Evolutionary conservation across 345 rosid species (phyloP).

Genomic region (Conringia planisiliqua): DNA sequence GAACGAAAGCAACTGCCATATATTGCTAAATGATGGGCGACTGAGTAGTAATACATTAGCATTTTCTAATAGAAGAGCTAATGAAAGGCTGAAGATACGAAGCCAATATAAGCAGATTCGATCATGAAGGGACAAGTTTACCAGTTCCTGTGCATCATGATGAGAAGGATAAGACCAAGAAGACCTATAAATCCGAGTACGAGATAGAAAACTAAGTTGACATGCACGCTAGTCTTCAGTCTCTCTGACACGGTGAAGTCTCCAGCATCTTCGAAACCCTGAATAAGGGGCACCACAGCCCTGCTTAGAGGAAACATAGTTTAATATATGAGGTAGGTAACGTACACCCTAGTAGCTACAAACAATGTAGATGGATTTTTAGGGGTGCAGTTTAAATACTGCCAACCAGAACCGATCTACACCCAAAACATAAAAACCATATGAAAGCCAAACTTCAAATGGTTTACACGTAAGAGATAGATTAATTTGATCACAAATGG

Average conservation of each 20-base stretch:
- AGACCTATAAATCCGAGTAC: slow-evolving; percentile 86
- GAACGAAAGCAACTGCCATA: neutral
- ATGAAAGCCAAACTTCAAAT: neutral
- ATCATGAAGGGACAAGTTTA: slow-evolving; percentile 19
- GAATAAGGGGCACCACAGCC: slow-evolving; percentile 99
- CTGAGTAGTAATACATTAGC: neutral
- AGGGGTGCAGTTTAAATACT: neutral
- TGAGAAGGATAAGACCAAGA: slow-evolving; percentile 86
- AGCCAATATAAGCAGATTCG: neutral
- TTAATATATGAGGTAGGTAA: slow-evolving; percentile 45
- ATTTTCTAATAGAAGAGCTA: neutral
- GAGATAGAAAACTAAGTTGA: slow-evolving; percentile 87
- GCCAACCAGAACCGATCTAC: neutral
- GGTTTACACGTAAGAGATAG: neutral
- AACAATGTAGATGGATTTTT: neutral
- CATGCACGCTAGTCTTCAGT: slow-evolving; percentile 87
- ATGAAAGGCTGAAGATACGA: neutral
- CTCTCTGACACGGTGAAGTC: slow-evolving; percentile 87
- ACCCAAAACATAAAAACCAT: neutral
- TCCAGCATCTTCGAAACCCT: slow-evolving; percentile 99
- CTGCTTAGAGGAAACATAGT: slow-evolving; percentile 71
- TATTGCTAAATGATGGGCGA: neutral
- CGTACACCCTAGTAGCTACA: slow-evolving; percentile 31
- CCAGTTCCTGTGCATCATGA: slow-evolving; percentile 62
- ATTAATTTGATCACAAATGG: neutral